Evolutionary conservation across 208 protist species (phyloP).

Genomic region (Histomonas meleagridis): DNA sequence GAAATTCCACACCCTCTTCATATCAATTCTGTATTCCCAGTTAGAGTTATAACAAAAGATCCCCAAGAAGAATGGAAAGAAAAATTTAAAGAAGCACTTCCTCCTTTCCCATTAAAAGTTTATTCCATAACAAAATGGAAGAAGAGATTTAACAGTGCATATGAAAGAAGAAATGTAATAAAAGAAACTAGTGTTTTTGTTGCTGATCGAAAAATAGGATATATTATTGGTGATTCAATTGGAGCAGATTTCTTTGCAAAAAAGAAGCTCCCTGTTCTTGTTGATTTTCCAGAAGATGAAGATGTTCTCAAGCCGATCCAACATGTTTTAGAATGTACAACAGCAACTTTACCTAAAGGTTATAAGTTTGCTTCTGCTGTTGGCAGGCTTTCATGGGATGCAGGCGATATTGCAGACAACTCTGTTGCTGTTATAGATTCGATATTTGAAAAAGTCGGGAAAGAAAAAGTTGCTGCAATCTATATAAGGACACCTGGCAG

Average conservation of each 20-base stretch:
- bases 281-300: neutral
- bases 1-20: neutral
- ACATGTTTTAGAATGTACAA: neutral
- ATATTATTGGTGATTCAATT: neutral
- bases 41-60: constrained; percentile 14
- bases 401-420: neutral
- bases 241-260: neutral
- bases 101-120: neutral
- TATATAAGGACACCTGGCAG: neutral
- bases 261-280: constrained; percentile 4
- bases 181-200: constrained; percentile 27
- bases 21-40: neutral
- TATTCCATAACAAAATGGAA: constrained; percentile 5
- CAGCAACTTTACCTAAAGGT: neutral
- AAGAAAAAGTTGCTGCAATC: constrained; percentile 30
- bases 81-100: neutral
- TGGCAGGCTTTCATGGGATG: neutral
- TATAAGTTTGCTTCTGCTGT: constrained; percentile 1
- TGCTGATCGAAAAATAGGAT: neutral
- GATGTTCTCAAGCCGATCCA: neutral
- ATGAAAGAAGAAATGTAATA: neutral
- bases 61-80: constrained; percentile 12
- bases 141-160: neutral
- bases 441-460: neutral
- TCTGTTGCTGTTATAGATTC: neutral